Conservation (phyloP, 805 yeast species). For the Candida ovalis region DNA sequence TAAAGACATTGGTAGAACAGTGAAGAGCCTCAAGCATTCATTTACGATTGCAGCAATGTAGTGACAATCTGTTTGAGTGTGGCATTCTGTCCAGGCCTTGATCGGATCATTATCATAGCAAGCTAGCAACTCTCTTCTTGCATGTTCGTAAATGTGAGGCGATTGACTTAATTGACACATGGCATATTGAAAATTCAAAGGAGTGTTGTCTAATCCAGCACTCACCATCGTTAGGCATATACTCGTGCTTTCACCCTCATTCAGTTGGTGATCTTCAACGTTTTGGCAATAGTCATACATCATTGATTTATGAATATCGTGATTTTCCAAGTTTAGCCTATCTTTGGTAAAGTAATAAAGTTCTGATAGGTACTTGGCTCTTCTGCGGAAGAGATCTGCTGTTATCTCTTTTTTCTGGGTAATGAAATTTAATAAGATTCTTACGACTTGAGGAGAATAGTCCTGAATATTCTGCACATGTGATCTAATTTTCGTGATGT, state of each 20-base stretch:
- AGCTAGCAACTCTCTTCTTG: slow-evolving; percentile 37
- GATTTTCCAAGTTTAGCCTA: slow-evolving; percentile 12
- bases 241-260: slow-evolving; percentile 45
- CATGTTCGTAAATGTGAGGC: slow-evolving; percentile 38
- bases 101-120: slow-evolving; percentile 25
- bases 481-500: slow-evolving; percentile 54
- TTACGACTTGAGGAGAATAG: slow-evolving; percentile 41
- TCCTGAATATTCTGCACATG: slow-evolving; percentile 54
- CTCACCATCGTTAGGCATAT: slow-evolving; percentile 73
- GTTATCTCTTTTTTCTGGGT: slow-evolving; percentile 15
- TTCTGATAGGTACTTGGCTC: slow-evolving; percentile 46
- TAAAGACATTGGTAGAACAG: slow-evolving; percentile 64
- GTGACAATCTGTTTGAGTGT: slow-evolving; percentile 34
- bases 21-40: slow-evolving; percentile 58
- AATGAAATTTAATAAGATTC: slow-evolving; percentile 23
- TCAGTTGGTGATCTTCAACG: slow-evolving; percentile 17
- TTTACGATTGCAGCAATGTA: slow-evolving; percentile 55
- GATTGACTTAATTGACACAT: slow-evolving; percentile 55
- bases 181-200: slow-evolving; percentile 57
- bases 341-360: slow-evolving; percentile 31
- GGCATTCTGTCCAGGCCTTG: slow-evolving; percentile 24
- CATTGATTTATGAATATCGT: slow-evolving; percentile 16
- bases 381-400: slow-evolving; percentile 33
- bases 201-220: slow-evolving; percentile 74
- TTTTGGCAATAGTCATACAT: slow-evolving; percentile 25